These are phyloP conservation scores for Zalerion maritima DNA, from an alignment of 495 filamentous ascomycete species.

Conservation along the genomic window DNA sequence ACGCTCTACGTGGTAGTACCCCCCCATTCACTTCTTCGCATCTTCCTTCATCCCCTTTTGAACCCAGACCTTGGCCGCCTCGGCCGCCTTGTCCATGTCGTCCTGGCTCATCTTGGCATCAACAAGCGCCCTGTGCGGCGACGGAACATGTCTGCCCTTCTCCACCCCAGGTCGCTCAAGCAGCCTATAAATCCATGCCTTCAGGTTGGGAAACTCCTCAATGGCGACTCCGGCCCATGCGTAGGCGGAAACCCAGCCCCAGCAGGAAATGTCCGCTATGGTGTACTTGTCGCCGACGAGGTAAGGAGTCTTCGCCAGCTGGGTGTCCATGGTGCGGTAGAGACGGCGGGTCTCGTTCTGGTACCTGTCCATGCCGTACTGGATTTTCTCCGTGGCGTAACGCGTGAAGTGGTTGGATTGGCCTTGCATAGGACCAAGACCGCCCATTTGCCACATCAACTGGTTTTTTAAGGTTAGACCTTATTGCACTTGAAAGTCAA, in stretches of 20 bases:
- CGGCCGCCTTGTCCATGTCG: constrained; percentile 38
- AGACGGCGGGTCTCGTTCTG: constrained; percentile 66
- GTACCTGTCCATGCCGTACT: constrained; percentile 77
- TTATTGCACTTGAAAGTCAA: no score
- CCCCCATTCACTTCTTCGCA: no score
- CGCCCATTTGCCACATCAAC: constrained; percentile 45
- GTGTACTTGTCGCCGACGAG: constrained; percentile 68
- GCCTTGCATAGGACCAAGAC: constrained; percentile 85
- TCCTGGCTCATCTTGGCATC: constrained; percentile 21
- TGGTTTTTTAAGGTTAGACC: constrained; percentile 5
- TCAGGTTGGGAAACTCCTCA: constrained; percentile 56
- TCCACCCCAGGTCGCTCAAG: constrained; percentile 50
- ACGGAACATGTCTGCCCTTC: constrained; percentile 68
- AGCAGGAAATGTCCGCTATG: constrained; percentile 73
- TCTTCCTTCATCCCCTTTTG: constrained; percentile 49
- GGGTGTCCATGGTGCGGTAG: constrained; percentile 63
- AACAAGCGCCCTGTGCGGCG: constrained; percentile 46
- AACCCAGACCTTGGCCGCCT: constrained; percentile 40
- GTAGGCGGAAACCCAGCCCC: constrained; percentile 51
- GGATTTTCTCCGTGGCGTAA: constrained; percentile 76
- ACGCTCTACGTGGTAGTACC: no score
- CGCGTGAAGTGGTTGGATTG: constrained; percentile 82
- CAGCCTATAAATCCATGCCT: constrained; percentile 54
- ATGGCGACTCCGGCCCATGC: constrained; percentile 65
- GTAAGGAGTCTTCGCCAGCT: constrained; percentile 50